Base-by-base conservation (phyloP, 2,329 filamentous ascomycete genomes). In the Beauveria caledonica region DNA sequence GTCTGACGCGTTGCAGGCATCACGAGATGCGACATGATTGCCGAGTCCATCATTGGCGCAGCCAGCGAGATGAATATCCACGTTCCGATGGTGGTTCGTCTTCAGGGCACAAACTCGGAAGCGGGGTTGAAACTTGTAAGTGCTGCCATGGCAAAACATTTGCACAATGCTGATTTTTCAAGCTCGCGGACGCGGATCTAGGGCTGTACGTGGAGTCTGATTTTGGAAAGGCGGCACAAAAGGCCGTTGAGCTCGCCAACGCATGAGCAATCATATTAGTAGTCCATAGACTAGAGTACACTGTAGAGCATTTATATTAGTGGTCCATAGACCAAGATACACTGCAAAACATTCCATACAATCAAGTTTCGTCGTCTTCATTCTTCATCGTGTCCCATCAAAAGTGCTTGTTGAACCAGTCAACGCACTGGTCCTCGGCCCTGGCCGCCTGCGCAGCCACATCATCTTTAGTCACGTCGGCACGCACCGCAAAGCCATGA, bases 11-110 rank as follows among this genome's bases (percentile, higher is more conserved):
- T 13, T 21, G 0, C 3, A 80, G 78, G 78, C 0, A 77, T 80
- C 17, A 78, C 76, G 2, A 72, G 73, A 40, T 79, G 78, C 36
- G 77, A 79, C 62, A 80, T 80, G 78, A 78, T 81, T 64, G 78
- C 78, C 10, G 74, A 78, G 64, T 76, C 77, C 9, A 78, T 80
- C 58, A 70, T 80, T 21, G 71, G 70, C 0, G 78, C 78, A 1
- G 73, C 73, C 2, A 66, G 63, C 5, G 67, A 75, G 25, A 67
- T 76, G 29, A 73, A 72, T 0, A 69, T 78, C 27, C 66, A 66
- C 2, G 68, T 79, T 4, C 78, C 77, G 0, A 71, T 80, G 21
- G 77, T 80, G 0, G 75, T 78, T 17, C 69, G 78, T 8, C 65
- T 80, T 1, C 78, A 80, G 61, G 78, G 78, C 1, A 80, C 78